Conservation (phyloP, 257 asterid species). For the Solanum peruvianum region DNA sequence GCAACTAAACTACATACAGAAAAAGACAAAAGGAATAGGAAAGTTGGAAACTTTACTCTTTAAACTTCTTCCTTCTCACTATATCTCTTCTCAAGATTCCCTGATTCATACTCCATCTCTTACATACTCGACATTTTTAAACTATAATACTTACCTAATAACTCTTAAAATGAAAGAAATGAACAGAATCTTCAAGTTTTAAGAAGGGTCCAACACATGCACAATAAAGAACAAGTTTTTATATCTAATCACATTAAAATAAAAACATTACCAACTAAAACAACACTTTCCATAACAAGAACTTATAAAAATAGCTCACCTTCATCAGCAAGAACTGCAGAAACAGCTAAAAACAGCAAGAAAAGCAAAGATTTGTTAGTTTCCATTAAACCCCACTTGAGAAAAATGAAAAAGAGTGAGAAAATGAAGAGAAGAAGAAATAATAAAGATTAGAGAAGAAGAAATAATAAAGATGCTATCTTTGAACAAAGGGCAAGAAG, state of each 20-base stretch:
- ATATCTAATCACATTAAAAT: background rate
- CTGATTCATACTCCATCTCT: background rate
- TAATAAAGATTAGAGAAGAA: background rate
- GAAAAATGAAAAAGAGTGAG: background rate
- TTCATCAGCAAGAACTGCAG: constrained; percentile 73
- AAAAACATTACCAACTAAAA: background rate
- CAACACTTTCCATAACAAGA: background rate
- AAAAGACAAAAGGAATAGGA: background rate
- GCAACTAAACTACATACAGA: background rate
- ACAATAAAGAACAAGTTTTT: background rate
- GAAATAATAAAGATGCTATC: background rate
- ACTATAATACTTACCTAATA: background rate
- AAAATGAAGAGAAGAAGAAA: background rate
- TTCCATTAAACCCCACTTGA: background rate
- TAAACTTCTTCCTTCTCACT: background rate
- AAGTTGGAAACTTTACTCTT: background rate
- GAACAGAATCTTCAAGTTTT: background rate
- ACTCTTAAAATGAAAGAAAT: background rate
- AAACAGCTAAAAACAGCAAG: constrained; percentile 35
- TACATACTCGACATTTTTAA: background rate
- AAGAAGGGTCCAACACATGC: background rate
- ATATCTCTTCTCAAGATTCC: background rate
- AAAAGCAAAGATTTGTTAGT: constrained; percentile 18
- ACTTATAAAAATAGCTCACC: constrained; percentile 21
- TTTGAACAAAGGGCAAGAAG: background rate